Base-by-base conservation (phyloP, 805 yeast species). In the Ogataea neopini region DNA sequence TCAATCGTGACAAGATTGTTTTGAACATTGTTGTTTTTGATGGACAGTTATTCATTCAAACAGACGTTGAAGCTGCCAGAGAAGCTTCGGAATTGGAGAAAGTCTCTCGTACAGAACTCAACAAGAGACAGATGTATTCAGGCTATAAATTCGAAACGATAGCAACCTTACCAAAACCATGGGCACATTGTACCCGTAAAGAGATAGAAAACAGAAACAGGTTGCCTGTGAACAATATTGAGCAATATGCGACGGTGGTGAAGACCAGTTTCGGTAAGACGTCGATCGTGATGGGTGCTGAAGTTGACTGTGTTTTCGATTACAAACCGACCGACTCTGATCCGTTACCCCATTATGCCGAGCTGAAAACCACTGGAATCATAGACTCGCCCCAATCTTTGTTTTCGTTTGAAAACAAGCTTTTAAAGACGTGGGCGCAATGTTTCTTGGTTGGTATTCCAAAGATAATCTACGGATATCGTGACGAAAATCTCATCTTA, bases 291-390 rank as follows among this genome's bases (percentile, higher is more conserved):
- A 65, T 90, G 38, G 96, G 90, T 1, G 97, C 96, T 1, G 98
- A 94, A 68, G 88, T 92, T 17, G 98, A 92, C 66, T 86, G 97
- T 63, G 84, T 86, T 9, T 86, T 84, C 77, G 97, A 90, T 63
- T 88, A 80, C 58, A 78, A 83, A 53, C 89, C 91, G 2, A 52
- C 47, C 2, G 61, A 59, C 41, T 62, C 64, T 46, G 80, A 79
- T 50, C 77, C 82, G 18, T 69, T 88, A 38, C 64, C 75, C 3
- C 96, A 88, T 65, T 94, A 94, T 62, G 84, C 84, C 6, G 97
- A 94, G 64, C 71, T 94, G 53, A 92, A 91, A 61, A 88, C 96
- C 1, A 69, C 85, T 2, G 71, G 76, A 37, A 70, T 75, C 5
- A 73, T 92, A 0, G 72, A 70, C 18, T 72, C 77, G 15, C 79